A percentile compares a stretch with the other conserved stretches of the same genome.
Conservation (phyloP, 1,139 yeast genomes). For the Yamadazyma dushanensis region DNA sequence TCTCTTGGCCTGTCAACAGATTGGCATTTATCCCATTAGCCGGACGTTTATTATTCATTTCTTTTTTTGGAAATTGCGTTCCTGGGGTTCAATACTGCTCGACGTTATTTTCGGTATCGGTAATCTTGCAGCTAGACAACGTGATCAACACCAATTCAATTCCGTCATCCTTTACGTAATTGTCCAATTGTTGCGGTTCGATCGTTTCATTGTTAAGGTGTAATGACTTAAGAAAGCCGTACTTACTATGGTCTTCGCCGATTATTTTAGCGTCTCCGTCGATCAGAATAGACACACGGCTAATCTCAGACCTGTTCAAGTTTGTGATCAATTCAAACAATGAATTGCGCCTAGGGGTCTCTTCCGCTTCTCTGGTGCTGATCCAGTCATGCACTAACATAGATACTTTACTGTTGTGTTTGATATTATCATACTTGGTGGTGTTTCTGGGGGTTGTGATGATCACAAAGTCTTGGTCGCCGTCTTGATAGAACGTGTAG, state of each 20-base stretch:
- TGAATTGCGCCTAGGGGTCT: constrained; percentile 35
- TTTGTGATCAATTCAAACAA: constrained; percentile 66
- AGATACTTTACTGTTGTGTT: constrained; percentile 71
- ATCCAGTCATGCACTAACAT: constrained; percentile 87
- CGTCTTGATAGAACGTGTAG: constrained; percentile 58
- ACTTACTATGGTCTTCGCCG: constrained; percentile 32
- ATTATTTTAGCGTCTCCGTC: constrained; percentile 68
- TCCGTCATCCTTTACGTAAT: constrained; percentile 51
- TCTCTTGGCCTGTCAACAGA: too few relatives aligned
- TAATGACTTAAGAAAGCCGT: constrained; percentile 58
- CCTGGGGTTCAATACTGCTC: constrained; percentile 33
- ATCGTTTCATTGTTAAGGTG: constrained; percentile 62
- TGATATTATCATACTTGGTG: constrained; percentile 67
- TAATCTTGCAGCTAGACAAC: constrained; percentile 70
- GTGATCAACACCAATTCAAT: constrained; percentile 66
- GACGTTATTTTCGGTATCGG: constrained; percentile 74
- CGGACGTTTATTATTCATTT: too few relatives aligned
- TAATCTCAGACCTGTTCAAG: constrained; percentile 72
- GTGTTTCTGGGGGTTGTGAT: constrained; percentile 71
- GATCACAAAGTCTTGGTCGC: constrained; percentile 52
- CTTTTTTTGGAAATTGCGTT: neutral
- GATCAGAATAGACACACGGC: constrained; percentile 76
- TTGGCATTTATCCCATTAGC: too few relatives aligned
- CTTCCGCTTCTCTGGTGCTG: constrained; percentile 43
- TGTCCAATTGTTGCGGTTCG: constrained; percentile 64